Evolutionary conservation across 805 yeast species (phyloP).

Genomic region (Starmerella riodocensis): DNA sequence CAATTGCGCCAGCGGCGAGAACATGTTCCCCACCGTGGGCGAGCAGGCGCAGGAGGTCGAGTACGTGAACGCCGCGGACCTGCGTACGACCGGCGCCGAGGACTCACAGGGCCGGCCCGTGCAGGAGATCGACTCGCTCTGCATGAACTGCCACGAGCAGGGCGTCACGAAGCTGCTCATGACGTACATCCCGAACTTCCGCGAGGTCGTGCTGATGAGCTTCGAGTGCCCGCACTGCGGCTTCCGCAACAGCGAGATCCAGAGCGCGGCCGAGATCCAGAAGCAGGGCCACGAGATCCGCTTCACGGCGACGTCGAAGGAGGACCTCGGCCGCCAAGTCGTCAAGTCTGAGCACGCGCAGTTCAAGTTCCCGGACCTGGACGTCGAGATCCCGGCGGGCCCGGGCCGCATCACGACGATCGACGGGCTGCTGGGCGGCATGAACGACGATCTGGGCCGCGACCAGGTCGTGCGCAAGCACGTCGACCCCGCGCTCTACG

Average conservation of each 20-base stretch:
- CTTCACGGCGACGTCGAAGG: slow-evolving; percentile 49
- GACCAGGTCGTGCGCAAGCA: slow-evolving; percentile 74
- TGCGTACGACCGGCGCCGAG: slow-evolving; percentile 57
- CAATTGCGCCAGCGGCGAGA: too few species aligned
- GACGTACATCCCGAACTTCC: slow-evolving; percentile 81
- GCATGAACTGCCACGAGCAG: slow-evolving; percentile 85
- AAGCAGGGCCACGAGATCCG: slow-evolving; percentile 71
- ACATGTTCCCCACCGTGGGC: slow-evolving; percentile 22
- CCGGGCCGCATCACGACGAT: slow-evolving; percentile 86
- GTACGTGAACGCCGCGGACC: slow-evolving; percentile 35
- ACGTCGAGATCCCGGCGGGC: slow-evolving; percentile 89
- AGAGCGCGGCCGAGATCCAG: slow-evolving; percentile 87
- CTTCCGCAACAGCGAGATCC: slow-evolving; percentile 79
- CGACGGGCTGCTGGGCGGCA: slow-evolving; percentile 77
- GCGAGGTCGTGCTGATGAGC: slow-evolving; percentile 86
- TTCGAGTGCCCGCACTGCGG: slow-evolving; percentile 94
- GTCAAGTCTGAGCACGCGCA: slow-evolving; percentile 80
- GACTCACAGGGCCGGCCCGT: slow-evolving; percentile 89
- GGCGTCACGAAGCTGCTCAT: slow-evolving; percentile 75
- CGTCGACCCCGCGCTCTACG: slow-evolving; percentile 59
- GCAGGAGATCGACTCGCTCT: slow-evolving; percentile 84
- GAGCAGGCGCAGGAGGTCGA: slow-evolving; percentile 31
- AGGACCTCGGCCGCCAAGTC: slow-evolving; percentile 79
- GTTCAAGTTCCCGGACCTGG: slow-evolving; percentile 69
- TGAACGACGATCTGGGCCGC: slow-evolving; percentile 61